Base-by-base conservation (phyloP, 495 filamentous ascomycete genomes). In the Tuber aestivum region DNA sequence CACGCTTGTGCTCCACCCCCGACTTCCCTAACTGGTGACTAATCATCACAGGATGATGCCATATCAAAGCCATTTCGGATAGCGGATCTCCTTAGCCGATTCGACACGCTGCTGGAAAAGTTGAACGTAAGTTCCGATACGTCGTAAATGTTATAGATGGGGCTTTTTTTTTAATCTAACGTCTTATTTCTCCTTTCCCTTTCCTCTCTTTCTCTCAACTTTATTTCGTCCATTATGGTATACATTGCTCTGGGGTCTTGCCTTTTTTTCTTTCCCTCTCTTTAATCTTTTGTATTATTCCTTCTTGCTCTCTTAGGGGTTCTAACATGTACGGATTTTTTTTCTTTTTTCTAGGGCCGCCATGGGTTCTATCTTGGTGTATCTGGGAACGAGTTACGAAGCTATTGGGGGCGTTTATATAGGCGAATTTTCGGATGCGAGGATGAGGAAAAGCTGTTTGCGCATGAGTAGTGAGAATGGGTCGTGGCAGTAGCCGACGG, bases 21-120 rank as follows among this genome's bases (percentile, higher is more conserved):
- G 8, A 70, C 41, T 1, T 21, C 18, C 18, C 44, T 72, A 37
- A 70, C 14, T 0, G 27, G 61, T 3, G 0, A 1, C 6, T 73
- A 45, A 65, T 5, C 56, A 21, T 41, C 75, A 21, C 12, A 79
- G 78, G 78, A 95, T 82, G 92, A 91, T 81, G 89, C 94, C 23
- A 90, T 95, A 45, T 90, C 91, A 7, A 96, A 96, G 80, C 93
- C 93, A 18, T 95, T 95, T 80, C 86, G 90, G 21, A 90, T 93
- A 65, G 84, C 87, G 10, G 91, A 94, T 45, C 85, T 95, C 38
- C 85, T 92, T 38, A 41, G 70, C 7, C 74, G 80, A n/a, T 82
- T 82, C 8, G 79, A 77, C 23, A 50, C 40, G 41, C 72, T 79
- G 20, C 27, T 79, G 45, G 41, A 42, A 68, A 79, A 69, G 32